A percentile compares a stretch with the other conserved stretches of the same genome.
phyloP scores from a whole-genome alignment of 108 stramenopile genomes.

The Cyclotella sp. region DNA sequence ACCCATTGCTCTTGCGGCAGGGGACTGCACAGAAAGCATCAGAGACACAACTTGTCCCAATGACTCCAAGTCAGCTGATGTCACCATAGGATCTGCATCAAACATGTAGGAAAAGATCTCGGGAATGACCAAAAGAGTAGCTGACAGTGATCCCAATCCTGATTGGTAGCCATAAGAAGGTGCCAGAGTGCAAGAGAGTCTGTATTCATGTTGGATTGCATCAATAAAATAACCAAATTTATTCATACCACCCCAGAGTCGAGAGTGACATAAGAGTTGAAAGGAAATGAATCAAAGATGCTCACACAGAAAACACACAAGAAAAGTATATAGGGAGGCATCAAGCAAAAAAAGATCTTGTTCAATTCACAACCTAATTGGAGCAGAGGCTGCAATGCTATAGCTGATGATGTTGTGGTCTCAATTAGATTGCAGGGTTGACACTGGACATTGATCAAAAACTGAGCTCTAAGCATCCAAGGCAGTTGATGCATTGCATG shows the following conservation, averaged over 20 bases:
- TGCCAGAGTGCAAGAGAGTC: background rate
- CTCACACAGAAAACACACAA: background rate
- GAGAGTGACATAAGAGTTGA: constrained; percentile 8
- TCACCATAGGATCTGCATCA: background rate
- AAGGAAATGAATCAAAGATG: background rate
- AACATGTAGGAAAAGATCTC: background rate
- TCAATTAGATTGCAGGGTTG: too few relatives aligned
- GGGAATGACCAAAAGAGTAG: background rate
- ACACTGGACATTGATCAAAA: too few relatives aligned
- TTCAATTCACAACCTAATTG: constrained; percentile 11
- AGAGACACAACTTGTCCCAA: background rate
- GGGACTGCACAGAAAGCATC: background rate
- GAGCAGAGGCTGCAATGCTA: constrained; percentile 3
- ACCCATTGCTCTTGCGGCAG: background rate
- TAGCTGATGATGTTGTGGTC: constrained; percentile 5
- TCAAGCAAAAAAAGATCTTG: too few relatives aligned
- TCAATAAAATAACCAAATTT: background rate
- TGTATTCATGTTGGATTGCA: background rate
- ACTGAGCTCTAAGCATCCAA: too few relatives aligned
- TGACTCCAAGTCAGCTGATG: background rate
- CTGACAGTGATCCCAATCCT: background rate
- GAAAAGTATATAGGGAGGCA: too few relatives aligned
- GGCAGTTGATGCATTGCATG: too few relatives aligned
- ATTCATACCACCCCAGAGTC: background rate
- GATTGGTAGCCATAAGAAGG: background rate